Conservation (phyloP, 179 eudicot species). For the Actinidia chinensis region DNA sequence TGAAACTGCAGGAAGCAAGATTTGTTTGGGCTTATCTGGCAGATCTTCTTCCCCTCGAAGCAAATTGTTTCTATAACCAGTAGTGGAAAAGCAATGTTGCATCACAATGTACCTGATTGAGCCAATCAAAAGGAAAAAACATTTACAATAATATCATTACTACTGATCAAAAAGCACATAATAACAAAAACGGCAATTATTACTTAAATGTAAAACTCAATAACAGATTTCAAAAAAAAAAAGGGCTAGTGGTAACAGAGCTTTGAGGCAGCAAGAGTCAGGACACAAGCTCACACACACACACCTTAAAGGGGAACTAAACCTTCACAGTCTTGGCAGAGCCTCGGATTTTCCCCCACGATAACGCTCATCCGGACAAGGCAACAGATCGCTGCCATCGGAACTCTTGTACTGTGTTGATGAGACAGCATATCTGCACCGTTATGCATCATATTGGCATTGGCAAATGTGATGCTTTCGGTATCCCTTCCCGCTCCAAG, state of each 20-base stretch:
- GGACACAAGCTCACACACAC: too few relatives aligned
- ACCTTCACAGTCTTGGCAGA: constrained; percentile 90
- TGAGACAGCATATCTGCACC: constrained; percentile 92
- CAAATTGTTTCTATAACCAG: constrained; percentile 91
- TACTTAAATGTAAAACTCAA: not conserved
- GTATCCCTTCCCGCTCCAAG: constrained; percentile 95
- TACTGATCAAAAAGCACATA: not conserved
- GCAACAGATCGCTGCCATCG: constrained; percentile 99
- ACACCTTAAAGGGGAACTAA: not conserved
- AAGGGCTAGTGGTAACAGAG: not conserved
- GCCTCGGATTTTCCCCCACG: constrained; percentile 90
- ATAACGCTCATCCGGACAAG: constrained; percentile 93
- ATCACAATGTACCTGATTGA: constrained; percentile 80
- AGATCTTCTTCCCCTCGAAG: constrained; percentile 35
- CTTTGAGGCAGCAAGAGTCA: too few relatives aligned
- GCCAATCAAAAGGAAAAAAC: not conserved
- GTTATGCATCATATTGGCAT: constrained; percentile 96
- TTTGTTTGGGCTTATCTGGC: too few relatives aligned
- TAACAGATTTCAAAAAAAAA: too few relatives aligned
- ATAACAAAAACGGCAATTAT: not conserved
- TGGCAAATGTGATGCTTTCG: constrained; percentile 95
- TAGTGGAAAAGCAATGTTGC: constrained; percentile 87
- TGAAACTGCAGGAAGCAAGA: too few relatives aligned
- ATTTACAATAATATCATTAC: not conserved
- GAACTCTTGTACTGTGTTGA: constrained; percentile 91